Base-by-base conservation (phyloP, 2,329 filamentous ascomycete species). In the Alternaria rosae region DNA sequence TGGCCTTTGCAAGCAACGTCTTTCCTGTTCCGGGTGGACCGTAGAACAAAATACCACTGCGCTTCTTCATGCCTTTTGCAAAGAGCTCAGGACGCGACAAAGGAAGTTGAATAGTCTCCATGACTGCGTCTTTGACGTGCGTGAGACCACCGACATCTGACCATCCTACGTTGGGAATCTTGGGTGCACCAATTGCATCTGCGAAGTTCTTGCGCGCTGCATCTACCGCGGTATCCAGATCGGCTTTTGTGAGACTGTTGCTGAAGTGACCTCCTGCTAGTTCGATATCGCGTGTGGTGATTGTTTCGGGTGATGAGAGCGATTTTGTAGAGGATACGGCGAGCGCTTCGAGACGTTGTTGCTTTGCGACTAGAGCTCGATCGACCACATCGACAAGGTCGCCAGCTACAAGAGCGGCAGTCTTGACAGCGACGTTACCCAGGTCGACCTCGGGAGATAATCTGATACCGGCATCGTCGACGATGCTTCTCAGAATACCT, bases 191-290 rank as follows among this genome's bases (percentile, higher is more conserved):
- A 67, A 99, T 99, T 0, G 94, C 91, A 78, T 98, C 95, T 6
- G 95, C 94, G 77, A 99, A 99, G 80, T 97, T 98, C 85, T 97
- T 97, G 57, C 95, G 89, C 1, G 95, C 95, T 6, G 94, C 93
- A 62, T 98, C 94, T 4, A 99, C 94, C 0, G 95, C 95, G n/a
- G 90, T 82, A 57, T 97, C 93, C 68, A 98, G 94, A 78, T 99
- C 95, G 3, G 86, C 84, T 69, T 92, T 92, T 1, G 89, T 94
- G 11, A 99, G 85, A 54, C 91, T 92, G 26, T 89, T 89, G 6
- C 92, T 91, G 10, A 90, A 86, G 42, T 92, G 86, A 0, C 95
- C 95, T 28, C 95, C 95, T 1, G 95, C 90, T 9, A 98, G 85
- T 62, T 95, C 88, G n/a, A 99, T 86, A 76, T 99, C 95, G 53